A percentile compares a stretch with the other conserved stretches of the same genome.
Conservation (phyloP, 495 filamentous ascomycete species). For the Trichoderma erinaceum region DNA sequence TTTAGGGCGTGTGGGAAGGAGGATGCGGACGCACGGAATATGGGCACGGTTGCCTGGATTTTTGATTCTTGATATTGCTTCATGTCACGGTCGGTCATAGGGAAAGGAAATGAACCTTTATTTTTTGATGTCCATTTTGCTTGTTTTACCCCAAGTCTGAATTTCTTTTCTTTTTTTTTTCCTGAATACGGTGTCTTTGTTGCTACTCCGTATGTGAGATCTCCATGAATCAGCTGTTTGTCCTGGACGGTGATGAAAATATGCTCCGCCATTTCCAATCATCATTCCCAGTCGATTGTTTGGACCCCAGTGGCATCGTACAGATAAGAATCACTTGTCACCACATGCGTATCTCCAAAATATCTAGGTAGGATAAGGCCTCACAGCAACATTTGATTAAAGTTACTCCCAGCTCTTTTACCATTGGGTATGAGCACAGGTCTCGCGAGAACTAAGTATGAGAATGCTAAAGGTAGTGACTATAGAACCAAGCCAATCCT, state of each 20-base stretch:
- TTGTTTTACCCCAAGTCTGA: neutral
- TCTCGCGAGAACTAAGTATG: too few species aligned
- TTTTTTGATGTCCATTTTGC: slow-evolving; percentile 14
- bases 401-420: too few species aligned
- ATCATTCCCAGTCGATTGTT: neutral
- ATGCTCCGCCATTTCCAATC: neutral
- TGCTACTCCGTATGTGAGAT: neutral
- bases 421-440: too few species aligned
- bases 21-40: slow-evolving; percentile 9
- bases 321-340: too few species aligned
- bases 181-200: neutral
- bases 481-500: too few species aligned
- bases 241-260: neutral
- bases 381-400: too few species aligned
- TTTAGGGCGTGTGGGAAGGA: neutral
- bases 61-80: slow-evolving; percentile 12
- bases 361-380: too few species aligned
- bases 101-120: slow-evolving; percentile 16
- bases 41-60: slow-evolving; percentile 15
- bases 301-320: too few species aligned
- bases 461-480: too few species aligned
- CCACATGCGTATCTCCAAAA: too few species aligned
- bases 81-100: slow-evolving; percentile 17
- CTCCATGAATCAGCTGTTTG: neutral
- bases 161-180: neutral